Base-by-base conservation (phyloP, 129 eudicot species). In the Helianthus tuberosus region DNA sequence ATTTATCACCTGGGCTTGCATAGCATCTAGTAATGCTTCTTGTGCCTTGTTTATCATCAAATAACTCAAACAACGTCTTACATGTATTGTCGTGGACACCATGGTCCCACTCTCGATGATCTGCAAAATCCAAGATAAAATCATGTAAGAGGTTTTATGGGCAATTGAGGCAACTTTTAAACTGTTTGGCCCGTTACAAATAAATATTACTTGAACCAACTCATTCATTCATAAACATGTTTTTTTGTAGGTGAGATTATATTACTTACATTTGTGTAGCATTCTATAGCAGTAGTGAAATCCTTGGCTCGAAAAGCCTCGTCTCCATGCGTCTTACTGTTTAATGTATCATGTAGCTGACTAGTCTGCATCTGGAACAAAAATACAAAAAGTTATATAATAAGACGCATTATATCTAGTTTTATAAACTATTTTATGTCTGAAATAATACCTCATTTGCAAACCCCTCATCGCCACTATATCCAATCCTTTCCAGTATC, bases 1-100 rank as follows among this genome's bases (percentile, higher is more conserved):
- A 9, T 86, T 73, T 29, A 86, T 76, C 46, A 59, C 84, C 38
- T 84, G 87, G 6, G 97, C 92, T 80, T 86, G 88, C 96, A 84
- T 81, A 5, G 96, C 95, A 79, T 91, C 97, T 44, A 79, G 86
- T 0, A 91, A 78, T 25, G 92, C 96, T 84, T 91, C 92, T 73
- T 88, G 86, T 50, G 88, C 84, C 90, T 86, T 84, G 11, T 88
- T 89, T 43, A 46, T 69, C 92, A 91, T 91, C 86, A n/a, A 91
- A 25, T 25, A 25, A 25, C 29, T 25, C 29, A 25, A 25, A 25
- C 29, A 25, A 25, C 29, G 29, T 25, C 96, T 82, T 1, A 90
- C 90, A 66, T 80, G 84, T 6, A 86, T 84, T 0, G 97, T 88
- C 13, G 92, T 95, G 4, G 92, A 84, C 27, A 86, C 88, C 92